Base-by-base conservation (phyloP, 1,284 basidiomycete genomes). In the Trichosporon faecale region DNA sequence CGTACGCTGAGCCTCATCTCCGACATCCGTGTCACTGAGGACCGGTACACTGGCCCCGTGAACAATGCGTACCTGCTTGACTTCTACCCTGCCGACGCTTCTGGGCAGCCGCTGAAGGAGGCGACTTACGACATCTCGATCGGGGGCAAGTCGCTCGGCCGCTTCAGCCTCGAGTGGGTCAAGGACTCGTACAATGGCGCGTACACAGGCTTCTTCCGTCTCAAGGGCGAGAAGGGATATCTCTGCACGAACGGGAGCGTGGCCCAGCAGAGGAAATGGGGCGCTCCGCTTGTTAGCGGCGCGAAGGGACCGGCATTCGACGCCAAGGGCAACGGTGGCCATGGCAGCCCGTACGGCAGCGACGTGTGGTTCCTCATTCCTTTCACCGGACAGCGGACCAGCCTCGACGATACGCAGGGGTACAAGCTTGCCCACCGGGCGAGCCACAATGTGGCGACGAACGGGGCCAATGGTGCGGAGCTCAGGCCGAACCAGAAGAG, bases 341-440 rank as follows among this genome's bases (percentile, higher is more conserved):
- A 29, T n/a, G 66, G 66, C 25, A 40, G 55, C 23, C 66, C 66
- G n/a, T 57, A 60, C 35, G 66, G 66, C 37, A 46, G 37, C 33
- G 66, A 67, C 55, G 37, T 61, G 21, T 67, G 66, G 66, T 63
- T 63, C 66, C 18, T 67, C n/a, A 18, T 61, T 5, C 66, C 66
- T 8, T 37, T 31, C n/a, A 60, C 57, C 37, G 37, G 37, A 14
- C 23, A 66, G 31, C 12, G 37, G 14, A 67, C 66, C 11, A 63
- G 57, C 18, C 35, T 67, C 27, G 33, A 44, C 33, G 29, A 46
- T 23, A 55, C 57, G 4, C 21, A 3, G 7, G 66, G 66, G 5
- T 61, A 67, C 57, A 67, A 67, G 66, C 66, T 67, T 16, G 66
- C 25, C 23, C 60, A 67, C 37, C 66, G 66, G 40, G 55, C 12